These are phyloP conservation scores for Pseudogymnoascus verrucosus DNA, from an alignment of 2,329 filamentous ascomycete genomes.

Conservation along the genomic window DNA sequence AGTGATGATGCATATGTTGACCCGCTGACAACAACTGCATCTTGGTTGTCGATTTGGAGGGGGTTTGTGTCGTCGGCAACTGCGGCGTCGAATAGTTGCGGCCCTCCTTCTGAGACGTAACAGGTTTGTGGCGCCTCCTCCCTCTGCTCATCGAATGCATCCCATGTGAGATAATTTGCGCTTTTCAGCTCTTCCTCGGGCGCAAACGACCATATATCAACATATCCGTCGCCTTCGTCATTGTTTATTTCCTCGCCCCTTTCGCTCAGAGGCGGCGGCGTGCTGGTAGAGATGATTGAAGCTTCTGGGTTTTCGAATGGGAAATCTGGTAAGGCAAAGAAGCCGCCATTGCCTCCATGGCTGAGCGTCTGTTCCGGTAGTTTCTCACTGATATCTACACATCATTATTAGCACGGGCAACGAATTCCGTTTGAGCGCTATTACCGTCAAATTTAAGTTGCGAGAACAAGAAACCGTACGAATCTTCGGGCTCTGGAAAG, in stretches of 20 bases:
- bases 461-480: conserved; percentile 25
- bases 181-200: conserved; percentile 26
- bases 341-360: conserved; percentile 15
- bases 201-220: conserved; percentile 41
- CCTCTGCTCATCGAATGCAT: conserved; percentile 47
- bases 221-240: conserved; percentile 20
- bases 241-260: conserved; percentile 15
- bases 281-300: neutral
- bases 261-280: neutral
- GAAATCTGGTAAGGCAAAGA: conserved; percentile 25
- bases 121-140: conserved; percentile 35
- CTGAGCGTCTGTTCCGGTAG: conserved; percentile 14
- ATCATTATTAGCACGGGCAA: neutral
- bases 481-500: conserved; percentile 27
- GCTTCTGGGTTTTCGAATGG: conserved; percentile 15
- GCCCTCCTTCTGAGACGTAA: conserved; percentile 62
- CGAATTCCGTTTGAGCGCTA: neutral
- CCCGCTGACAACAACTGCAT: conserved; percentile 38
- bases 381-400: conserved; percentile 22
- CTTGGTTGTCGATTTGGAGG: conserved; percentile 31
- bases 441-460: conserved; percentile 25
- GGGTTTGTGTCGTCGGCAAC: conserved; percentile 37
- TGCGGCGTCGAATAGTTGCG: conserved; percentile 57
- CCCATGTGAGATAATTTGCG: conserved; percentile 57
- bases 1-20: conserved; percentile 49